Conservation (phyloP, 139 green algal genomes). For the Chlorella vulgaris region DNA sequence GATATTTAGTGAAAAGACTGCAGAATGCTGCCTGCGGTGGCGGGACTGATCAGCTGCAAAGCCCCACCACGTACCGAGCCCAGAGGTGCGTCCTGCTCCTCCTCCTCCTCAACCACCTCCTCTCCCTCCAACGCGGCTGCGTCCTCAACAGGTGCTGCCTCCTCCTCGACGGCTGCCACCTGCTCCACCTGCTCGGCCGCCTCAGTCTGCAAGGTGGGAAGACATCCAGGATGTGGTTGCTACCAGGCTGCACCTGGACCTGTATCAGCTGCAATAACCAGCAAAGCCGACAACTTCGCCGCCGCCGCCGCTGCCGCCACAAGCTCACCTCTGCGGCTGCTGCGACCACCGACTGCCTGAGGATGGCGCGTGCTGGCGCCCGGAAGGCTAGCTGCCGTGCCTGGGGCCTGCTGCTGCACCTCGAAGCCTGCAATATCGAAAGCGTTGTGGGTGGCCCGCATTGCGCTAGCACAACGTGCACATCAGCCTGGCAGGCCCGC, state of each 20-base stretch:
- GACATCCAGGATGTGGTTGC: background rate
- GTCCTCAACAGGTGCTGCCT: background rate
- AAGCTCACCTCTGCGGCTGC: slow-evolving; percentile 28
- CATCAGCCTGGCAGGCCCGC: background rate
- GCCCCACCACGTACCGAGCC: no score
- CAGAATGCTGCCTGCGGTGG: no score
- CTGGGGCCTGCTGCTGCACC: slow-evolving; percentile 17
- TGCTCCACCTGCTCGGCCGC: slow-evolving; percentile 2
- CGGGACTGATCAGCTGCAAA: no score
- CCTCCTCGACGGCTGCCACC: slow-evolving; percentile 13
- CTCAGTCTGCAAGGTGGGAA: slow-evolving; percentile 10
- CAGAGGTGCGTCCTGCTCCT: no score
- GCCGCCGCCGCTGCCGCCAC: background rate
- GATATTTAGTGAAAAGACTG: no score
- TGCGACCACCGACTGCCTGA: slow-evolving; percentile 17
- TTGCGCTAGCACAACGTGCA: no score
- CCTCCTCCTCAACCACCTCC: no score
- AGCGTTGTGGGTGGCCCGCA: background rate
- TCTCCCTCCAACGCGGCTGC: no score
- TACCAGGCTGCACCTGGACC: background rate
- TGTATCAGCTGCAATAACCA: background rate
- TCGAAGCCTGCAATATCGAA: background rate
- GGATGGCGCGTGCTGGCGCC: slow-evolving; percentile 16
- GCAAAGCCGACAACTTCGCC: background rate
- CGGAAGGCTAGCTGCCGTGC: slow-evolving; percentile 15